phyloP scores from a whole-genome alignment of 768 basidiomycete genomes.

The Kwoniella mangroviensis region DNA sequence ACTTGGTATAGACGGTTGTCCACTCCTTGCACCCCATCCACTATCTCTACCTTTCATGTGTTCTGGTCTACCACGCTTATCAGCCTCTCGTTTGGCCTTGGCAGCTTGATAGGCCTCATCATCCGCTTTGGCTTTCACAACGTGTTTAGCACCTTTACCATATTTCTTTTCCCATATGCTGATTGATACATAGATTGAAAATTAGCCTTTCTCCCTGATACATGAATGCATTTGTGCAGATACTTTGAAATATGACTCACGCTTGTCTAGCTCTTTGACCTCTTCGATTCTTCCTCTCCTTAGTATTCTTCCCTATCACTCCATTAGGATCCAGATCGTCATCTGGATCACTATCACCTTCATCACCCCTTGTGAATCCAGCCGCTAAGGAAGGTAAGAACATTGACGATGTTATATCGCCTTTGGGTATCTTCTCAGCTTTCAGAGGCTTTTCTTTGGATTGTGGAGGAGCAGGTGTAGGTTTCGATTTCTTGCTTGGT shows the following conservation, averaged over 20 bases:
- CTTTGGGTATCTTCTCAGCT: slow-evolving; percentile 33
- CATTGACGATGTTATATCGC: slow-evolving; percentile 62
- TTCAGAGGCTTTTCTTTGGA: slow-evolving; percentile 10
- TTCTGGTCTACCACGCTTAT: slow-evolving; percentile 15
- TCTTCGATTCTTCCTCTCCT: slow-evolving; percentile 78
- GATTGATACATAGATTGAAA: slow-evolving; percentile 20
- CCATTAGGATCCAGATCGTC: slow-evolving; percentile 67
- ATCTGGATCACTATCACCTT: slow-evolving; percentile 71
- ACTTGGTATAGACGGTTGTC: not conserved
- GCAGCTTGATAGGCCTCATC: slow-evolving; percentile 18
- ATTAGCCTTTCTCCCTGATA: not conserved
- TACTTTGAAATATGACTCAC: slow-evolving; percentile 64
- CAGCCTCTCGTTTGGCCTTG: slow-evolving; percentile 24
- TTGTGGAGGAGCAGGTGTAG: slow-evolving; percentile 2
- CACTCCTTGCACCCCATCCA: slow-evolving; percentile 1
- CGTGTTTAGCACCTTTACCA: slow-evolving; percentile 86
- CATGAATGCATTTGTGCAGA: not conserved
- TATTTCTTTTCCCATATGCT: slow-evolving; percentile 99
- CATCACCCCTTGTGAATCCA: slow-evolving; percentile 80
- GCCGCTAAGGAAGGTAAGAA: slow-evolving; percentile 89
- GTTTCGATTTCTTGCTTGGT: slow-evolving; percentile 18
- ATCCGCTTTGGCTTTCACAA: slow-evolving; percentile 66
- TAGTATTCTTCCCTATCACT: slow-evolving; percentile 59
- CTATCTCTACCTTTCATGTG: slow-evolving; percentile 18
- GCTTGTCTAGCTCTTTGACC: slow-evolving; percentile 92